These are phyloP conservation scores for Hypericum perforatum DNA, from an alignment of 345 rosid species.

Conservation along the genomic window DNA sequence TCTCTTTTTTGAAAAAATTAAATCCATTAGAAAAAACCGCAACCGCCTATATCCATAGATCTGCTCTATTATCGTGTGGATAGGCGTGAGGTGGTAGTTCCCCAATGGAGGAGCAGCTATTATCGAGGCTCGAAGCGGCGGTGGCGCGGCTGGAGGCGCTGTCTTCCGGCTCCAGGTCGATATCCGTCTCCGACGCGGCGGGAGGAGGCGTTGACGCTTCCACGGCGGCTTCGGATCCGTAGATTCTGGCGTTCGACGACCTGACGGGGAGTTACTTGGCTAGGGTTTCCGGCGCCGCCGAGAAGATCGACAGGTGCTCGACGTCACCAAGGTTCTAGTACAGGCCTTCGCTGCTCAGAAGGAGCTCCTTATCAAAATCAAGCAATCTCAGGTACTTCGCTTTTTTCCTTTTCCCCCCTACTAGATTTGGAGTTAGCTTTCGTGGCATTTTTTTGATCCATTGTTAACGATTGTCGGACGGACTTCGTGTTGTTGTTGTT, in stretches of 20 bases:
- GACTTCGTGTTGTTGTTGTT: neutral
- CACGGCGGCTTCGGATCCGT: slow-evolving; percentile 42
- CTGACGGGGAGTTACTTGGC: slow-evolving; percentile 44
- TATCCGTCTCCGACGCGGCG: too few relatives aligned
- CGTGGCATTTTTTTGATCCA: neutral
- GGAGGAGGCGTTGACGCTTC: slow-evolving; percentile 5
- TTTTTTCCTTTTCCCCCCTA: neutral
- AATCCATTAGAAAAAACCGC: too few relatives aligned
- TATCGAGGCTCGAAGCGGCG: too few relatives aligned
- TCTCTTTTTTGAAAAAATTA: too few relatives aligned
- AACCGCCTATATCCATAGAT: too few relatives aligned
- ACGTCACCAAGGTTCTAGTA: slow-evolving; percentile 49
- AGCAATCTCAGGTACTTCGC: slow-evolving; percentile 50
- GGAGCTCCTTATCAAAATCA: slow-evolving; percentile 57
- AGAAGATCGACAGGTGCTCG: slow-evolving; percentile 74
- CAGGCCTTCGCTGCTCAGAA: slow-evolving; percentile 58
- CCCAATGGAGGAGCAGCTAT: too few relatives aligned
- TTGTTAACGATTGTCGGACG: neutral
- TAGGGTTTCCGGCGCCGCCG: slow-evolving; percentile 58
- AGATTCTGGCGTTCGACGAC: slow-evolving; percentile 72
- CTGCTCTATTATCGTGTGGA: too few relatives aligned
- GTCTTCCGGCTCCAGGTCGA: too few relatives aligned
- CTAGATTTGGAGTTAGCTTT: neutral
- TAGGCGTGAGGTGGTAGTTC: too few relatives aligned
- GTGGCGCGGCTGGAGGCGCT: too few relatives aligned